Evolutionary conservation across 352 stramenopile species (phyloP), one percentile per base, ranked within the genome.

Genomic region (Phytophthora palmivora): DNA sequence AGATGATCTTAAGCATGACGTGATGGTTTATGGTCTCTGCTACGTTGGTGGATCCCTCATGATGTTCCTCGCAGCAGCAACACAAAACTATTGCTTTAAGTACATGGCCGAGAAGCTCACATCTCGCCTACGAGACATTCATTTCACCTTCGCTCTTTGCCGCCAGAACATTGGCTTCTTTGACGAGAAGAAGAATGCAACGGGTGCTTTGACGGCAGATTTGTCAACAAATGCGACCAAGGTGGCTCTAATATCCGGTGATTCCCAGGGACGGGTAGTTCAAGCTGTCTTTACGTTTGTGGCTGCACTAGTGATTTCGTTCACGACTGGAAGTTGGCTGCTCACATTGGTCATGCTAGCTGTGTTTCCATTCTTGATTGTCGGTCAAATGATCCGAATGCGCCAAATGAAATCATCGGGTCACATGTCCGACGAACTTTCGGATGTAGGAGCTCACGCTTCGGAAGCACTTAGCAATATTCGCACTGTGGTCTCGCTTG

Each of bases 141-240:
- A 86, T n/a, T 87, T 89, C 32, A 52, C 92, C 54, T 76, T 74
- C 11, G 77, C n/a, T n/a, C n/a, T n/a, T n/a, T n/a, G n/a, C n/a
- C n/a, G n/a, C n/a, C n/a, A n/a, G n/a, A n/a, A n/a, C n/a, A n/a
- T n/a, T n/a, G n/a, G n/a, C n/a, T n/a, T n/a, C n/a, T n/a, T n/a
- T n/a, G n/a, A n/a, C n/a, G n/a, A n/a, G n/a, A n/a, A n/a, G n/a
- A n/a, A n/a, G n/a, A n/a, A n/a, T n/a, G n/a, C n/a, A n/a, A n/a
- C 78, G 2, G 87, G 88, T 18, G 71, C 75, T 0, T 56, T 82
- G 7, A 72, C 70, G 0, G 75, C 75, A 4, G 76, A 89, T 41
- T 58, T 92, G 22, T 74, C 78, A 4, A 85, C 73, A 9, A 70
- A 82, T 48, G 70, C 82, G 9, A 78, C 74, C 0, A 69, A 88